Evolutionary conservation across 331 rosid species (phyloP), one percentile per base, ranked within the genome.

Genomic region (Acacia concinna): DNA sequence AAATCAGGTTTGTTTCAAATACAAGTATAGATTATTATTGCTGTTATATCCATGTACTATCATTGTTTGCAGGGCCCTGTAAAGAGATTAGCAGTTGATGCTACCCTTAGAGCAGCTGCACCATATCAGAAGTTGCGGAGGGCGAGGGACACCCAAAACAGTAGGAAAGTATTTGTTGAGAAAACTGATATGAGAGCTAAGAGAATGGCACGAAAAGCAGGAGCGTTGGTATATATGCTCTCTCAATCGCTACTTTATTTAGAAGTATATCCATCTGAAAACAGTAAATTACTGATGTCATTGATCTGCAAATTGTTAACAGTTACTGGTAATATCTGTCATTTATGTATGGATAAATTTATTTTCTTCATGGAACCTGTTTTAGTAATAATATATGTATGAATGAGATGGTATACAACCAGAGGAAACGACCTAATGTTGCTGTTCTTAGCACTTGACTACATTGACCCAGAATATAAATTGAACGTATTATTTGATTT

Each of bases 141-240:
- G 90, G 99, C 83, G 77, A 91, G 88, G 83, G 85, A 89, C 81
- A 11, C 93, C 46, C 91, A 84, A 80, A 91, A 49, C 21, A 78
- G 49, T 67, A 86, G 96, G 87, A 95, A 95, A 86, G 99, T 95
- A 86, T 95, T 68, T 84, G 96, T 95, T 63, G 99, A 95, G 85
- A 93, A 93, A 90, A 81, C 88, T 80, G 99, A 95, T 79, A 95
- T 95, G 96, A 87, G 99, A 81, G 97, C 97, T n/a, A 95, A 95
- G 90, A 91, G 99, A 90, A 93, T 93, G 97, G 99, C 99, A 74
- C 89, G 97, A 68, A 95, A 95, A 84, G 99, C 97, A 74, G 99
- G 99, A 85, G 97, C 99, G 74, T 85, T 95, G 97, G 99, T 95
- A 91, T 71, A 52, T 68, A 67, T 79, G 70, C 76, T 46, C 32